Evolutionary conservation across 164 flowering plant genomes (phyloP).

Genomic region (Nymphaea thermarum): DNA sequence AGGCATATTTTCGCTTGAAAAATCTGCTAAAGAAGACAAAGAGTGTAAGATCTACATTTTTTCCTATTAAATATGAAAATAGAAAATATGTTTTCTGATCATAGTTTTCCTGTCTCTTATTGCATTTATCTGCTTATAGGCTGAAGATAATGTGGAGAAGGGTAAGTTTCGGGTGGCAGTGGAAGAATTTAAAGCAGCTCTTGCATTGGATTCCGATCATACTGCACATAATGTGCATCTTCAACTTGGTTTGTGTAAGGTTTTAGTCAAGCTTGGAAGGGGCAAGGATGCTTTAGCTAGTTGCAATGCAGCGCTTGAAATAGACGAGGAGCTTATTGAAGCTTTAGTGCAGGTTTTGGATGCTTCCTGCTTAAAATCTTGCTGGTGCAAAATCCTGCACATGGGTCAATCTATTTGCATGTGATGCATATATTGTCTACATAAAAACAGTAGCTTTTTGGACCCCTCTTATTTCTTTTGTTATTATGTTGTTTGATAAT

Average conservation of each 20-base stretch:
- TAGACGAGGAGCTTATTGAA: conserved; percentile 74
- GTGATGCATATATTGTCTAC: background rate
- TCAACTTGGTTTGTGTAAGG: conserved; percentile 84
- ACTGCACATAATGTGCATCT: conserved; percentile 80
- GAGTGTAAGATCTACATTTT: conserved; percentile 45
- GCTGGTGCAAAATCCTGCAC: background rate
- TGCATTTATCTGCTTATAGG: conserved; percentile 30
- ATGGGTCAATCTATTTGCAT: background rate
- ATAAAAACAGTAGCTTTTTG: background rate
- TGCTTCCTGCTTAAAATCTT: background rate
- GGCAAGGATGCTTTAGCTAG: conserved; percentile 81
- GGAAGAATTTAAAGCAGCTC: conserved; percentile 78
- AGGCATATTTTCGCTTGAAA: conserved; percentile 93
- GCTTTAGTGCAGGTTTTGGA: conserved; percentile 76
- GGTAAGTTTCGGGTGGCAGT: conserved; percentile 87
- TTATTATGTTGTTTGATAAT: too few species aligned
- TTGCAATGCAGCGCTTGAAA: conserved; percentile 73
- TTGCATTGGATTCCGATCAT: conserved; percentile 79
- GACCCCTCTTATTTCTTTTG: background rate
- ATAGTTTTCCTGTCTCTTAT: background rate
- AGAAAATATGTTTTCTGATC: background rate
- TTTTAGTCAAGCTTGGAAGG: conserved; percentile 83
- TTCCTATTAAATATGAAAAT: background rate
- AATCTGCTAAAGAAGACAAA: conserved; percentile 85
- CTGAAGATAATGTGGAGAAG: conserved; percentile 79